Percentiles rank a stretch among this genome's conserved stretches.
phyloP scores from a whole-genome alignment of 2,329 filamentous ascomycete genomes.

The Venturiaceae sp. region DNA sequence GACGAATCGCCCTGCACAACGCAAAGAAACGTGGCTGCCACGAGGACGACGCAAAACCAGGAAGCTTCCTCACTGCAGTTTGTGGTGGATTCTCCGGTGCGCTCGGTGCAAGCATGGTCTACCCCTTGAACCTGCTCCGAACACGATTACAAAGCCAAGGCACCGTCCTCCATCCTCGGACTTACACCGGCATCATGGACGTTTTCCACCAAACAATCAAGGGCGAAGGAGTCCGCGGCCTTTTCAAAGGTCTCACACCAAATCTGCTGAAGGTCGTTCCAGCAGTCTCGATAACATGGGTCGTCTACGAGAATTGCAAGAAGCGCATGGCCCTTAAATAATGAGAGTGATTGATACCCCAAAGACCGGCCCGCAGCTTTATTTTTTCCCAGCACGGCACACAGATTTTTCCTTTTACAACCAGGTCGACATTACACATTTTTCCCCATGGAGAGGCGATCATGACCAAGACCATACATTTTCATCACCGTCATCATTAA shows the following conservation, averaged over 20 bases:
- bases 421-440: neutral
- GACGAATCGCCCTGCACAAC: conserved; percentile 58
- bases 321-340: conserved; percentile 23
- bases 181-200: conserved; percentile 85
- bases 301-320: conserved; percentile 32
- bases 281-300: conserved; percentile 68
- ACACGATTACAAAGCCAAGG: conserved; percentile 91
- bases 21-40: conserved; percentile 62
- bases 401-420: neutral
- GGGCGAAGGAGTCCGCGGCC: conserved; percentile 71
- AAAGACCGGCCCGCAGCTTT: neutral
- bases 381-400: neutral
- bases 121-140: conserved; percentile 86
- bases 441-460: neutral
- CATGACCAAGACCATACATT: neutral
- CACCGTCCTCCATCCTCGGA: conserved; percentile 80
- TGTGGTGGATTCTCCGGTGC: conserved; percentile 90
- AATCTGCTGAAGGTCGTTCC: conserved; percentile 95
- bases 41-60: conserved; percentile 67
- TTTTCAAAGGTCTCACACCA: conserved; percentile 92
- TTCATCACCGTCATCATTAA: neutral
- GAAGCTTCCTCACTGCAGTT: conserved; percentile 73
- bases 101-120: conserved; percentile 86
- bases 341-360: conserved; percentile 1
- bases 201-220: conserved; percentile 75